phyloP scores from a whole-genome alignment of 2,329 filamentous ascomycete genomes.

The Colletotrichum siamense region DNA sequence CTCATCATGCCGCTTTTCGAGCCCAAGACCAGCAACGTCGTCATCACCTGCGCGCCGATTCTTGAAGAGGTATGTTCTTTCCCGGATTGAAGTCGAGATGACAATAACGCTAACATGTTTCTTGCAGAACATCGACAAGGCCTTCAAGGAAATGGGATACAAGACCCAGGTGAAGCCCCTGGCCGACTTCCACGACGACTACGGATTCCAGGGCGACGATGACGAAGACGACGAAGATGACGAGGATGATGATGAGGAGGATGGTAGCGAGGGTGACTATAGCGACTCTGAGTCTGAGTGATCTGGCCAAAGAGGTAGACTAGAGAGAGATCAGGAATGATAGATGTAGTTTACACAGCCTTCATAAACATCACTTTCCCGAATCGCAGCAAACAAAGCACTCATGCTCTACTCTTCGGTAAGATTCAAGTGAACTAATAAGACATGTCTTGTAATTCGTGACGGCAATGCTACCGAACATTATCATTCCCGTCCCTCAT shows the following conservation, averaged over 20 bases:
- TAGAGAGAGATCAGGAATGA: background rate
- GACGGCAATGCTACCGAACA: background rate
- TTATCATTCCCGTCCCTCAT: background rate
- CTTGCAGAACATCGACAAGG: constrained; percentile 72
- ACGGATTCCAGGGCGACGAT: constrained; percentile 73
- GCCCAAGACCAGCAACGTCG: constrained; percentile 80
- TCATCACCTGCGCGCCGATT: constrained; percentile 85
- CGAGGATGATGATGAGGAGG: constrained; percentile 65
- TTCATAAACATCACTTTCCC: background rate
- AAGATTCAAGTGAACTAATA: background rate
- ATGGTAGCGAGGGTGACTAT: constrained; percentile 48
- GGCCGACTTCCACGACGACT: constrained; percentile 86
- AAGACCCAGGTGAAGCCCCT: constrained; percentile 76
- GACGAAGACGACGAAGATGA: constrained; percentile 62
- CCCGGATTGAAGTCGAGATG: background rate
- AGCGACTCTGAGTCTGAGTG: constrained; percentile 36
- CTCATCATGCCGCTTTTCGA: constrained; percentile 82
- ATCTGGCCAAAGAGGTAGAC: constrained; percentile 3
- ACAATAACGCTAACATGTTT: background rate
- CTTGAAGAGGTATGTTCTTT: constrained; percentile 76
- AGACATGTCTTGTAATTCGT: background rate
- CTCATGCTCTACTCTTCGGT: background rate
- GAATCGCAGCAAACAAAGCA: background rate
- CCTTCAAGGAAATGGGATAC: constrained; percentile 79
- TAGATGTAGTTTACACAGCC: background rate